These are phyloP conservation scores for Pseudopyricularia cyperi DNA, from an alignment of 2,329 filamentous ascomycete genomes.

Conservation along the genomic window DNA sequence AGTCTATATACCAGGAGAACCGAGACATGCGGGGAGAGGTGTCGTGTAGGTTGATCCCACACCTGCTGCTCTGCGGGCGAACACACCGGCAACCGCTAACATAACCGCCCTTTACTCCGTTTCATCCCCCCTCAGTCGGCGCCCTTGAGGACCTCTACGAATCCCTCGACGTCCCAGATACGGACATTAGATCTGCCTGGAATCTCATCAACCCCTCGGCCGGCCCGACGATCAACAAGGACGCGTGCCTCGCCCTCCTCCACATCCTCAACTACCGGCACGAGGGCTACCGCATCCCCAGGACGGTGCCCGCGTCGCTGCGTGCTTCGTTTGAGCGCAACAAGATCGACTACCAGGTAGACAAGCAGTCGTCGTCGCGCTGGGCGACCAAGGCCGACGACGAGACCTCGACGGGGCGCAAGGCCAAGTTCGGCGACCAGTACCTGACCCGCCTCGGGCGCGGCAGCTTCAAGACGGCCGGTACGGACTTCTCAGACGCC, in stretches of 20 bases:
- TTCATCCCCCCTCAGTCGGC: slow-evolving; percentile 43
- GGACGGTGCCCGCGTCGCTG: slow-evolving; percentile 81
- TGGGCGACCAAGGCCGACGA: slow-evolving; percentile 75
- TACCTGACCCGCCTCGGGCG: slow-evolving; percentile 87
- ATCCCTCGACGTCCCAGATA: slow-evolving; percentile 59
- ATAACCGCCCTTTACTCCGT: too few relatives aligned
- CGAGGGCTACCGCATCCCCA: slow-evolving; percentile 87
- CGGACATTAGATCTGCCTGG: slow-evolving; percentile 84
- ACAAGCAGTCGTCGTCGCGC: slow-evolving; percentile 59
- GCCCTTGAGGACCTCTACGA: slow-evolving; percentile 76
- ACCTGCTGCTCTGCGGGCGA: background rate
- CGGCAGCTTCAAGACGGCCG: slow-evolving; percentile 64
- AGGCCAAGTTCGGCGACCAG: slow-evolving; percentile 94
- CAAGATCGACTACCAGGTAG: slow-evolving; percentile 90
- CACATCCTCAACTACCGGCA: slow-evolving; percentile 95
- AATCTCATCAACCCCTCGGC: slow-evolving; percentile 94
- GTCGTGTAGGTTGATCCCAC: slow-evolving; percentile 43
- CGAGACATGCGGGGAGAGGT: slow-evolving; percentile 77
- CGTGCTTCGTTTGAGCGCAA: slow-evolving; percentile 88
- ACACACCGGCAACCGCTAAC: too few relatives aligned
- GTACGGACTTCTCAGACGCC: slow-evolving; percentile 75
- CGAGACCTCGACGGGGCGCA: slow-evolving; percentile 70
- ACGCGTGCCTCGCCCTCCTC: slow-evolving; percentile 85
- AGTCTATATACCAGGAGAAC: slow-evolving; percentile 92
- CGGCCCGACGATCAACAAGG: slow-evolving; percentile 74